Percentiles rank a stretch among this genome's conserved stretches.
Evolutionary conservation across 148 eudicot species (phyloP).

Genomic region (Fagopyrum tataricum): DNA sequence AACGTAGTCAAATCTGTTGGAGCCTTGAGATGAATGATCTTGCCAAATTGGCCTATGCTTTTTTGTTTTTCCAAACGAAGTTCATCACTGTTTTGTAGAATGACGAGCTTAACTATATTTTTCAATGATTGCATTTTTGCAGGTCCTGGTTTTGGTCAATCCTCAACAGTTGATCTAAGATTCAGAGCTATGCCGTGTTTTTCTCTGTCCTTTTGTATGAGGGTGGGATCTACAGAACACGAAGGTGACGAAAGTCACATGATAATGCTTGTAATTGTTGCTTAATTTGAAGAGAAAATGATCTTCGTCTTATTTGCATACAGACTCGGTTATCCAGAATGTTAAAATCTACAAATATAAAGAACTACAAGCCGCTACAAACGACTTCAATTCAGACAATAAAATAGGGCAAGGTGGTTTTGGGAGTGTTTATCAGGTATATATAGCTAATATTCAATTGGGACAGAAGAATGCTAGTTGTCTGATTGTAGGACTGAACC

Average conservation of each 20-base stretch:
- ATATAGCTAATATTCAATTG: neutral
- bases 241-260: neutral
- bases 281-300: neutral
- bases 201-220: neutral
- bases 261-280: neutral
- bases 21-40: neutral
- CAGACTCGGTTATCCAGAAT: neutral
- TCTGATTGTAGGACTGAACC: neutral
- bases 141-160: neutral
- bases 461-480: neutral
- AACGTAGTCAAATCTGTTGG: neutral
- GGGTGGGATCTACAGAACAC: neutral
- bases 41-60: neutral
- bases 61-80: neutral
- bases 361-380: conserved; percentile 8
- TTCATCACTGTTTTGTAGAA: neutral
- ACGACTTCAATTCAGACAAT: conserved; percentile 4
- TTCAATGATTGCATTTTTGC: neutral
- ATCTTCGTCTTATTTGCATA: neutral
- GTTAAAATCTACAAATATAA: conserved; percentile 12
- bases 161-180: neutral
- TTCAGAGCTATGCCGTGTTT: conserved; percentile 6
- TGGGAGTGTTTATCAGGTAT: conserved; percentile 3
- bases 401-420: conserved; percentile 11
- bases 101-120: neutral